phyloP scores from a whole-genome alignment of 305 asterid genomes.

The Ajuga reptans region DNA sequence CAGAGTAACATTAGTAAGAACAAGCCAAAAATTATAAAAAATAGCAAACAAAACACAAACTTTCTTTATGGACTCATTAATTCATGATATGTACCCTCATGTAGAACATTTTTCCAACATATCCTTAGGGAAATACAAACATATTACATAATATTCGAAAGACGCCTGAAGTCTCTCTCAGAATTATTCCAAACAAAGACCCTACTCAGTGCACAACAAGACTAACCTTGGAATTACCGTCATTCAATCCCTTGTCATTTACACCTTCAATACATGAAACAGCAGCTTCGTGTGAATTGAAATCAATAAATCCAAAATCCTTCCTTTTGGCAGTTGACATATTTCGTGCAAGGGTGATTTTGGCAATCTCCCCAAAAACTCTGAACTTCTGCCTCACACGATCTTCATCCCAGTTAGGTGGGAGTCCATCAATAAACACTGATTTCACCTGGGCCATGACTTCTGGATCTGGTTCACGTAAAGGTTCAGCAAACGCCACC shows the following conservation, averaged over 20 bases:
- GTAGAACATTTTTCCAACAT: neutral
- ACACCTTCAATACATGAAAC: constrained; percentile 49
- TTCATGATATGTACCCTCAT: neutral
- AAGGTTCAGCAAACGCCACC: constrained; percentile 68
- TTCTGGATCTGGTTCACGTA: constrained; percentile 60
- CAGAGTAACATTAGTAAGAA: neutral
- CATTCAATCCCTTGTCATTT: constrained; percentile 42
- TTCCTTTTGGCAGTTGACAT: constrained; percentile 60
- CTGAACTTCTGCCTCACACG: constrained; percentile 39
- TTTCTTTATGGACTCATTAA: neutral
- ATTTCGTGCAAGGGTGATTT: constrained; percentile 44
- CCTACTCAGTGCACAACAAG: constrained; percentile 1
- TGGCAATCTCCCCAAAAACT: constrained; percentile 44
- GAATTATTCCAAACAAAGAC: constrained; percentile 4
- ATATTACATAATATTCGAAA: constrained; percentile 4
- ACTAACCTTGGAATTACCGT: constrained; percentile 47
- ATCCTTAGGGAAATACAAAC: neutral
- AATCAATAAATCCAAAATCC: constrained; percentile 65
- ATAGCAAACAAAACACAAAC: neutral
- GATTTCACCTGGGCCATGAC: constrained; percentile 67
- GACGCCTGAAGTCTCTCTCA: neutral
- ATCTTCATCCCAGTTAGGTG: constrained; percentile 59
- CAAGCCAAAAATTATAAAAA: neutral
- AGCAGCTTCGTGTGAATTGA: constrained; percentile 51
- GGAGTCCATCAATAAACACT: constrained; percentile 60